Base-by-base conservation (phyloP, 768 basidiomycete species). In the Mrakia gelida region DNA sequence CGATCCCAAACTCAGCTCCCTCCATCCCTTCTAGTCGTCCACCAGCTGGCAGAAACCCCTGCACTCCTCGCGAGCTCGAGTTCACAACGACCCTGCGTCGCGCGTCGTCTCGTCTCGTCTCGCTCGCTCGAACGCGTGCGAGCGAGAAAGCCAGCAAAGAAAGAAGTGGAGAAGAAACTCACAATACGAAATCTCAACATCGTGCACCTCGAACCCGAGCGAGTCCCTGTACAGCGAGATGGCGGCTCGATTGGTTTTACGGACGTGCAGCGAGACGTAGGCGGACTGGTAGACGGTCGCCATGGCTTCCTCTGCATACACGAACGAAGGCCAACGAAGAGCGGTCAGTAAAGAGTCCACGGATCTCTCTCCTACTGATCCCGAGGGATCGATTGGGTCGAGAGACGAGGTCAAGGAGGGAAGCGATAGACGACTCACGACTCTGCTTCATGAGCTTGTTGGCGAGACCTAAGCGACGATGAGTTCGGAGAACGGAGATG, bases 161-260 rank as follows among this genome's bases (percentile, higher is more conserved):
- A 3, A 21, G 34, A 38, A 28, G 11, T 2, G 7, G 23, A 38
- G 30, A 28, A 30, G 45, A 49, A 11, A 73, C 72, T 56, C 71
- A 96, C 95, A 98, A 81, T 98, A 98, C 80, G 89, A 90, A 84
- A 92, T 90, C 84, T 97, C 95, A 59, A 96, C 89, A 71, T 89
- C 89, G 61, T 90, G 90, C 8, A 96, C 91, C 30, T 91, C 88
- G 85, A 98, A 98, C 2, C 95, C 95, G 9, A 98, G 86, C 2
- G 92, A 91, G 82, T 96, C 95, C 70, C 90, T 88, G 84, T 98
- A 98, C 74, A 98, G 86, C 16, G 88, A 89, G 63, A 98, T 89
- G 0, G 96, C 95, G 0, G 95, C 94, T 76, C 92, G 90, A 83
- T 98, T 98, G n/a, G 93, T 94, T 85, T 94, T 92, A 67, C 96